Evolutionary conservation across 2,329 filamentous ascomycete genomes (phyloP).

Genomic region (Metarhizium robertsii): DNA sequence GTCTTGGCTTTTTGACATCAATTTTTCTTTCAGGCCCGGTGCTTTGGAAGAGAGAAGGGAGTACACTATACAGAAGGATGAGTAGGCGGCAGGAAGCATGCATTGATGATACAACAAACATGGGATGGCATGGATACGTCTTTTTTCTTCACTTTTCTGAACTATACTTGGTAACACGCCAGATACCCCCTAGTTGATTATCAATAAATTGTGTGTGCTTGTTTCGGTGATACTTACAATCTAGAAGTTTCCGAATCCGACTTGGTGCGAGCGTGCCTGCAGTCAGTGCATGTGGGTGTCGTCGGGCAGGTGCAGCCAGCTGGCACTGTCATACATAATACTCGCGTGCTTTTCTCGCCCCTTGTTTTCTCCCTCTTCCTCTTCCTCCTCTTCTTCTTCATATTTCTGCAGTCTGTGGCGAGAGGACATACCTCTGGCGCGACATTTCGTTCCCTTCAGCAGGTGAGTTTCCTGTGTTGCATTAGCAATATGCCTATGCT

Average conservation of each 20-base stretch:
- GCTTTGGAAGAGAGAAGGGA: background rate
- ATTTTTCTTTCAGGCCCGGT: background rate
- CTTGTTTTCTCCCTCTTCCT: background rate
- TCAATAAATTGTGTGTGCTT: background rate
- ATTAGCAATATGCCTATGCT: background rate
- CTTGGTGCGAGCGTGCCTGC: too few relatives aligned
- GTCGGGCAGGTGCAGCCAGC: background rate
- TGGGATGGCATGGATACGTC: background rate
- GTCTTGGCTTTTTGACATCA: background rate
- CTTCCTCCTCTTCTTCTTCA: background rate
- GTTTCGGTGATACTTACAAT: background rate
- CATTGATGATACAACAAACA: background rate
- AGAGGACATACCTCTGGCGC: background rate
- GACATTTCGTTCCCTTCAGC: background rate
- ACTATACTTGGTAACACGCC: background rate
- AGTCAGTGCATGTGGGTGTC: background rate
- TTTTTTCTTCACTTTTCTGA: background rate
- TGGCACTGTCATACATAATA: background rate
- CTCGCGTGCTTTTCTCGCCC: background rate
- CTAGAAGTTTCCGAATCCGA: background rate
- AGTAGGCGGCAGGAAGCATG: background rate
- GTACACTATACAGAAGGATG: background rate
- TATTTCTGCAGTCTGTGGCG: background rate
- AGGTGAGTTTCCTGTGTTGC: background rate
- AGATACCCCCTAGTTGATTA: conserved; percentile 1